phyloP scores from a whole-genome alignment of 2,329 filamentous ascomycete species.

The Cladophialophora yegresii region DNA sequence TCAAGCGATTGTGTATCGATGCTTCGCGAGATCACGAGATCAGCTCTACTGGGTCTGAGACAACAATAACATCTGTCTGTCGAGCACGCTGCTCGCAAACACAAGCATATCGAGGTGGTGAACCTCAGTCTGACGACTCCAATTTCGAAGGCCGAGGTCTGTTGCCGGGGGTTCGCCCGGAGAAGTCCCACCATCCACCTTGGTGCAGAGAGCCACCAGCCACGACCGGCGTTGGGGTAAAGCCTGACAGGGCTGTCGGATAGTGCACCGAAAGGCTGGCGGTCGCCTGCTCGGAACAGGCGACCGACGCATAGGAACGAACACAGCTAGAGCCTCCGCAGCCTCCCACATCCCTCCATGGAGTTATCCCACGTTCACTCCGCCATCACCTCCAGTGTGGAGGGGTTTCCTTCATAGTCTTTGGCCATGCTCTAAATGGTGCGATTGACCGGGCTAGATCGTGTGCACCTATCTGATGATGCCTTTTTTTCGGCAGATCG shows the following conservation, averaged over 20 bases:
- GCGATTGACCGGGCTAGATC: constrained; percentile 6
- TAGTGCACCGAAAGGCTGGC: constrained; percentile 5
- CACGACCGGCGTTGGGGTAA: background rate
- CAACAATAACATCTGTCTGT: background rate
- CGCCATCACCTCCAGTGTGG: background rate
- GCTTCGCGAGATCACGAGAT: too few species aligned
- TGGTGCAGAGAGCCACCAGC: background rate
- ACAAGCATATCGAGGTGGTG: background rate
- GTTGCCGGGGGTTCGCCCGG: background rate
- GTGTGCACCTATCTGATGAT: constrained; percentile 12
- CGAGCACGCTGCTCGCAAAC: background rate
- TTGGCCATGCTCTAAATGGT: background rate
- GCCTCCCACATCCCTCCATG: background rate
- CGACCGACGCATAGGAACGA: background rate
- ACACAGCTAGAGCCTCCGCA: background rate
- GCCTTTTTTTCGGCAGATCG: constrained; percentile 11
- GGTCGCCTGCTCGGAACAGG: background rate
- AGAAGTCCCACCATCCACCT: constrained; percentile 4
- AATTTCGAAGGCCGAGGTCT: background rate
- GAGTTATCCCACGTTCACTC: constrained; percentile 2
- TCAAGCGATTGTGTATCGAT: too few species aligned
- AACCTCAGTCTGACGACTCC: background rate
- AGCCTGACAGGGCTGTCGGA: background rate
- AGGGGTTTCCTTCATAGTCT: background rate
- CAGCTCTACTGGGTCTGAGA: background rate